Evolutionary conservation across 176 grass and related monocot species (phyloP).

Genomic region (Eremochloa ophiuroides): DNA sequence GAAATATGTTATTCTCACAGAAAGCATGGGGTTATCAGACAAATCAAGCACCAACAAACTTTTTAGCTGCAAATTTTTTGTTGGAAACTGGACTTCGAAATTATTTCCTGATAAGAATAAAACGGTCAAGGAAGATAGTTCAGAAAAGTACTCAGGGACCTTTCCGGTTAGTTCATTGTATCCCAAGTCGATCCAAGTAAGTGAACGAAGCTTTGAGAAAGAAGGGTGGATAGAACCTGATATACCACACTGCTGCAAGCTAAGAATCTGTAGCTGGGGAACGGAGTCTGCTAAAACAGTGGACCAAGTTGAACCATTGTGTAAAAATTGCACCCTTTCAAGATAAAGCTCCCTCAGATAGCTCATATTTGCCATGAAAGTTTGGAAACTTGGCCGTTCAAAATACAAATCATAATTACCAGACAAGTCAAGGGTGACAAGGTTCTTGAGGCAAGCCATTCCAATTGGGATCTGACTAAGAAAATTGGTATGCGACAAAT

Average conservation of each 20-base stretch:
- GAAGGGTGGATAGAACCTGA: constrained; percentile 23
- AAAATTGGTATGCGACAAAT: neutral
- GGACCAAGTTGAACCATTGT: constrained; percentile 1
- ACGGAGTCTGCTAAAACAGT: neutral
- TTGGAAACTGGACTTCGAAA: constrained; percentile 17
- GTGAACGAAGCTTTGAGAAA: neutral
- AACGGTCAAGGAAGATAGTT: neutral
- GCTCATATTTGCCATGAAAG: constrained; percentile 13
- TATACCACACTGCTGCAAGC: neutral
- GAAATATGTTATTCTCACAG: neutral
- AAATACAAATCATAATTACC: neutral
- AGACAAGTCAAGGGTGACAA: constrained; percentile 27
- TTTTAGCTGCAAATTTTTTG: constrained; percentile 10
- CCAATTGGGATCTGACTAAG: neutral
- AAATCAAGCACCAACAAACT: constrained; percentile 3
- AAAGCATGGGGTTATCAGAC: neutral
- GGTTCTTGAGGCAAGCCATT: constrained; percentile 15
- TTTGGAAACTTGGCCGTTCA: neutral
- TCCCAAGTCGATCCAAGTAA: neutral
- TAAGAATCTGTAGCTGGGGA: constrained; percentile 22
- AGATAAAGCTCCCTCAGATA: constrained; percentile 30
- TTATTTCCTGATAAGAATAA: neutral
- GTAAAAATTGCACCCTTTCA: neutral
- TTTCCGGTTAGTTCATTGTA: neutral
- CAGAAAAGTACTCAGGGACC: neutral